Conservation (phyloP, 164 flowering plant genomes). For the Berberis thunbergii region DNA sequence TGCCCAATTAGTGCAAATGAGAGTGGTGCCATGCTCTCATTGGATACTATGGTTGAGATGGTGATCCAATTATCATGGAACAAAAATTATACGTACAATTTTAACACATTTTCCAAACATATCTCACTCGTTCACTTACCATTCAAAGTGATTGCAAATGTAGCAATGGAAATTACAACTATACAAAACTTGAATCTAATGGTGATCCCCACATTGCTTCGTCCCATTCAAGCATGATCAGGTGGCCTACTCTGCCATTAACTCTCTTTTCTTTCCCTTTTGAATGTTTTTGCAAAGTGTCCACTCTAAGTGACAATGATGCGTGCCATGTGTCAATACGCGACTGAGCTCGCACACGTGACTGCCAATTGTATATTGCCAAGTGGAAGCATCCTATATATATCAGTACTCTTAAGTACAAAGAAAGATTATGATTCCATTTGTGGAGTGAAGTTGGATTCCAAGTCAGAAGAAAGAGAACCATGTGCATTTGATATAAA, state of each 20-base stretch:
- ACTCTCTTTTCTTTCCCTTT: background rate
- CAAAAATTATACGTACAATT: background rate
- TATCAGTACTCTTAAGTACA: background rate
- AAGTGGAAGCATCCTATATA: background rate
- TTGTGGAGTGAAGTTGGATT: background rate
- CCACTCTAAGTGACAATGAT: background rate
- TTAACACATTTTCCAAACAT: background rate
- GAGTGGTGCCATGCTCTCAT: no score
- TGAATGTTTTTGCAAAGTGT: background rate
- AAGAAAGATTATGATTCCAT: background rate
- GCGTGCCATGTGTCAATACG: constrained; percentile 7
- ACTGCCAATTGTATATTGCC: background rate
- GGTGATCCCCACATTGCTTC: constrained; percentile 6
- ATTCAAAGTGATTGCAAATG: background rate
- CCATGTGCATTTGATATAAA: no score
- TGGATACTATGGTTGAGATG: no score
- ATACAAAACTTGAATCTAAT: background rate
- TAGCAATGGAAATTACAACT: background rate
- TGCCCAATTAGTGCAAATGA: no score
- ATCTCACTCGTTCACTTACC: background rate
- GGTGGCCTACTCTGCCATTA: constrained; percentile 3
- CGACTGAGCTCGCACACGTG: background rate
- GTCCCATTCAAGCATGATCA: constrained; percentile 4
- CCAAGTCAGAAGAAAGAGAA: constrained; percentile 1
- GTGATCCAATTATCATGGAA: no score